Percentiles rank a stretch among this genome's conserved stretches.
Evolutionary conservation across 176 grass and related monocot species (phyloP).

Genomic region (Olyra latifolia): DNA sequence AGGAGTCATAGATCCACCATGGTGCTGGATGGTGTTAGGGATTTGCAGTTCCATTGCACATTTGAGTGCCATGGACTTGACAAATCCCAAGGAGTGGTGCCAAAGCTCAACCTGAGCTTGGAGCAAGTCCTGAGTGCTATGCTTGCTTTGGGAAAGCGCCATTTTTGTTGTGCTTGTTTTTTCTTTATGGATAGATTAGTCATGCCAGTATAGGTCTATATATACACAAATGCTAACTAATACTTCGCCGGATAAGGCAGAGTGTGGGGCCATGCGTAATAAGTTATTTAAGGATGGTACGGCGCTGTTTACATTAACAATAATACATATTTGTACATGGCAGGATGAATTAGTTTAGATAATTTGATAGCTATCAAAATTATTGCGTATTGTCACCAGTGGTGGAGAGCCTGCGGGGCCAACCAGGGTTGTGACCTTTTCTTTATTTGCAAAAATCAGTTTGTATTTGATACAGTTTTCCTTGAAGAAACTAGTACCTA

Average conservation of each 20-base stretch:
- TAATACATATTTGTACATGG: neutral
- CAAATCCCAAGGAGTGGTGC: constrained; percentile 38
- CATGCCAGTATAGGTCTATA: neutral
- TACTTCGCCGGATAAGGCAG: neutral
- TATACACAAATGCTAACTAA: neutral
- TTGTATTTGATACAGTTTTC: no score
- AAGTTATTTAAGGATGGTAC: neutral
- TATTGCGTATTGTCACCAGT: neutral
- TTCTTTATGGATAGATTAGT: neutral
- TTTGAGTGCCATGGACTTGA: constrained; percentile 48
- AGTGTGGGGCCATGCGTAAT: neutral
- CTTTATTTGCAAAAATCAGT: no score
- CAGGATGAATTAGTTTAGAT: neutral
- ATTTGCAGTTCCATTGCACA: constrained; percentile 52
- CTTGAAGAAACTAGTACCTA: no score
- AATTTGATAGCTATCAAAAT: neutral
- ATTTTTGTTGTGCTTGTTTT: constrained; percentile 11
- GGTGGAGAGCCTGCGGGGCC: no score
- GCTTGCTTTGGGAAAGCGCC: neutral
- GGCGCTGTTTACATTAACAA: neutral
- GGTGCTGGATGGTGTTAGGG: constrained; percentile 40
- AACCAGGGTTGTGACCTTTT: no score
- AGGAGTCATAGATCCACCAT: constrained; percentile 32
- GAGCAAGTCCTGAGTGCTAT: constrained; percentile 27
- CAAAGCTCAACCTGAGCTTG: constrained; percentile 43